Evolutionary conservation across 2,329 filamentous ascomycete genomes (phyloP).

Genomic region (Atkinsonella hypoxylon): DNA sequence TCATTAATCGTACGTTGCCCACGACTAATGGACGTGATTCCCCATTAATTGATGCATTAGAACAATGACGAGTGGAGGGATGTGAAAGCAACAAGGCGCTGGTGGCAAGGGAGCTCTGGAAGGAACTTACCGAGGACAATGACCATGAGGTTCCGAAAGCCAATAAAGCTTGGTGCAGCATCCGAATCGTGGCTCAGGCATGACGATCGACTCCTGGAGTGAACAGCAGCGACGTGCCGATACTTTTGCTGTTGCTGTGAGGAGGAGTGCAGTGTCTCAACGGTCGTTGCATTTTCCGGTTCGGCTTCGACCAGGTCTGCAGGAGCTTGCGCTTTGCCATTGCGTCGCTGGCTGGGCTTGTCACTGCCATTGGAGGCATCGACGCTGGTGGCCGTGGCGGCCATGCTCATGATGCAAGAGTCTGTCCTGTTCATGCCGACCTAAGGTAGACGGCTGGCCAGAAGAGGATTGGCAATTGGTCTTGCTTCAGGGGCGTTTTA

Average conservation of each 20-base stretch:
- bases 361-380: slow-evolving; percentile 19
- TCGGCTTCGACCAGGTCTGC: slow-evolving; percentile 17
- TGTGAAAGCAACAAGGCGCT: background rate
- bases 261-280: slow-evolving; percentile 11
- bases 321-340: slow-evolving; percentile 3
- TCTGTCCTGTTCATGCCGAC: background rate
- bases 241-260: slow-evolving; percentile 52
- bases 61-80: slow-evolving; percentile 10
- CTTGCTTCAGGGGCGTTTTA: background rate
- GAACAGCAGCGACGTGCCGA: slow-evolving; percentile 81
- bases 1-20: slow-evolving; percentile 84
- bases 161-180: slow-evolving; percentile 70
- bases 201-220: slow-evolving; percentile 59
- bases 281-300: slow-evolving; percentile 12
- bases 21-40: slow-evolving; percentile 47
- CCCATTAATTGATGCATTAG: background rate
- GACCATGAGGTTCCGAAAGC: slow-evolving; percentile 93
- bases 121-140: slow-evolving; percentile 62
- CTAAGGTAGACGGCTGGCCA: background rate
- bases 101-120: background rate
- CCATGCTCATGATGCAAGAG: slow-evolving; percentile 22
- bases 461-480: background rate
- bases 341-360: slow-evolving; percentile 12
- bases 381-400: slow-evolving; percentile 26
- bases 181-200: slow-evolving; percentile 76